Percentiles rank a stretch among this genome's conserved stretches.
Conservation (phyloP, 495 filamentous ascomycete species). For the Aspergillus homomorphus region DNA sequence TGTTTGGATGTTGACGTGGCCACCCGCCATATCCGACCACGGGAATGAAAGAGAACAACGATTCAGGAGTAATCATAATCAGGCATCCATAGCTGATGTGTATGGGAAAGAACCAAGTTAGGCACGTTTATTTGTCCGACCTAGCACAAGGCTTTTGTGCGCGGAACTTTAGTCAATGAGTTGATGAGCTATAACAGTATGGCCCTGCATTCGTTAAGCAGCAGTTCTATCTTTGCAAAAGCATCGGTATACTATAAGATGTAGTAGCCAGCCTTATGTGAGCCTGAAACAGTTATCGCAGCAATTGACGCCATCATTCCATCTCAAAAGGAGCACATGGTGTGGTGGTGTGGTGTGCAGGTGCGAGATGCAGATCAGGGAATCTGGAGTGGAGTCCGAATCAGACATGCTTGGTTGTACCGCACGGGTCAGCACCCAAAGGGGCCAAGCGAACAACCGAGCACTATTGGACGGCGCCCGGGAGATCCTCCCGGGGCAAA, state of each 20-base stretch:
- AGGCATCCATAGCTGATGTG: not conserved
- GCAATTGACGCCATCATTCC: not conserved
- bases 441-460: not conserved
- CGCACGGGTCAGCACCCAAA: not conserved
- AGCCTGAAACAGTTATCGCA: not conserved
- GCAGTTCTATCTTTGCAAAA: not conserved
- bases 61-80: not conserved
- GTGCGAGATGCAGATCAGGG: not conserved
- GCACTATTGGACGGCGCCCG: not conserved
- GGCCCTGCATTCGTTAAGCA: too few species aligned
- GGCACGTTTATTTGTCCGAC: not conserved
- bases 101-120: not conserved
- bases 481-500: slow-evolving; percentile 3
- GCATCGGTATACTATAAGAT: not conserved
- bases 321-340: not conserved
- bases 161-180: not conserved
- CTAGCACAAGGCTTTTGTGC: too few species aligned
- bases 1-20: not conserved
- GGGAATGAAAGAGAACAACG: not conserved
- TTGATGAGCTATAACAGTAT: not conserved
- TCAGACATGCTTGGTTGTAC: slow-evolving; percentile 3
- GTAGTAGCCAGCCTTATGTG: not conserved
- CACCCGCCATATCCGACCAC: not conserved
- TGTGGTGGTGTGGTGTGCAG: not conserved
- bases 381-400: not conserved